phyloP scores from a whole-genome alignment of 345 rosid genomes.

The Gossypium ekmanianum region DNA sequence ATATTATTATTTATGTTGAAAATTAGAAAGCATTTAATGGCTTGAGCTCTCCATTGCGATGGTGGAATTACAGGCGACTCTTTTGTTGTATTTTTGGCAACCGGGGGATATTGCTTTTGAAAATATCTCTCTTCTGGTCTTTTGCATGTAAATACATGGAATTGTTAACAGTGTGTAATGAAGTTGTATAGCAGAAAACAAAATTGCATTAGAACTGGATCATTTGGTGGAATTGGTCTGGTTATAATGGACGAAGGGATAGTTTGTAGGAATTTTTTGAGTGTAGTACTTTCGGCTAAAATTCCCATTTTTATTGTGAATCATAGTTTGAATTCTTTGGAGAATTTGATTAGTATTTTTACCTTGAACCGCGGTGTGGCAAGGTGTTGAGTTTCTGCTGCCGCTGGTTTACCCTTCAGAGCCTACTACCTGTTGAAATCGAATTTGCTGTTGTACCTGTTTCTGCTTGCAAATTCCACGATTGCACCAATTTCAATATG shows the following conservation, averaged over 20 bases:
- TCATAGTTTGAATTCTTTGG: not conserved
- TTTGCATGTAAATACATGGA: conserved; percentile 38
- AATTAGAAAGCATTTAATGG: not conserved
- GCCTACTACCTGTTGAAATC: not conserved
- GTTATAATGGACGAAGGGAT: conserved; percentile 1
- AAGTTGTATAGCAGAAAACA: conserved; percentile 36
- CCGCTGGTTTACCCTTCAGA: not conserved
- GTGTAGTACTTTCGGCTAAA: conserved; percentile 27
- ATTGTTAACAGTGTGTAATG: conserved; percentile 24
- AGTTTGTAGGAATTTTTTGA: conserved; percentile 14
- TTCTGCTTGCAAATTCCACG: not conserved
- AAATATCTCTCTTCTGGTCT: conserved; percentile 10
- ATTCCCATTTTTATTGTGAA: conserved; percentile 21
- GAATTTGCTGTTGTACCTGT: not conserved
- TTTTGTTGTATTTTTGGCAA: conserved; percentile 25
- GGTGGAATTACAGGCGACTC: conserved; percentile 9
- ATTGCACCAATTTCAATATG: too few relatives aligned
- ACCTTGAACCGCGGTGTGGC: not conserved
- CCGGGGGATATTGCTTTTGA: conserved; percentile 25
- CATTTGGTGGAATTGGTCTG: conserved; percentile 18
- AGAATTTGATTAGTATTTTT: not conserved
- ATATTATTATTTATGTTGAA: conserved; percentile 9
- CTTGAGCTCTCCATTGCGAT: conserved; percentile 16
- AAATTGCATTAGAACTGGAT: conserved; percentile 10
- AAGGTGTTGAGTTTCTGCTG: not conserved